Conservation (phyloP, 2,329 filamentous ascomycete genomes). For the Venturia aucupariae region DNA sequence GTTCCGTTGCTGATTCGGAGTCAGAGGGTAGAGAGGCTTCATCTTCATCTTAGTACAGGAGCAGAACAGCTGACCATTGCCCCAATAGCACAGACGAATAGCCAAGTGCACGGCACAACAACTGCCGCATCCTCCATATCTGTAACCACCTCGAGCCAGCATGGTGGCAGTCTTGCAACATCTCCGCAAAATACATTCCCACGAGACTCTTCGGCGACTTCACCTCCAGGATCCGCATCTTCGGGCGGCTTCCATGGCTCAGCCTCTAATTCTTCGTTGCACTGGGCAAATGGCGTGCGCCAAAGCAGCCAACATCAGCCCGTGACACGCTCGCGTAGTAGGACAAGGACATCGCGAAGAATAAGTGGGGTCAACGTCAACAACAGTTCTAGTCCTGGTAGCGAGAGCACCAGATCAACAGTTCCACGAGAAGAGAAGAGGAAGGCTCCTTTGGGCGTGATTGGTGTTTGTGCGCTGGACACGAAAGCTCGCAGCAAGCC, state of each 20-base stretch:
- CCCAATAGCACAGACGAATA: constrained; percentile 22
- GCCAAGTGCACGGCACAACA: constrained; percentile 25
- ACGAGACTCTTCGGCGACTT: neutral
- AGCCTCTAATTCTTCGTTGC: constrained; percentile 2
- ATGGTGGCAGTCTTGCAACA: constrained; percentile 24
- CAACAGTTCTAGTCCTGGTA: constrained; percentile 72
- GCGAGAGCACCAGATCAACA: constrained; percentile 46
- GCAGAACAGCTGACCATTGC: constrained; percentile 15
- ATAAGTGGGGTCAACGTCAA: constrained; percentile 75
- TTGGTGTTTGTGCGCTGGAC: constrained; percentile 92
- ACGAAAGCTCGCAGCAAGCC: constrained; percentile 95
- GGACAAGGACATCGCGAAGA: constrained; percentile 53
- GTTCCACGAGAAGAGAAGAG: constrained; percentile 22
- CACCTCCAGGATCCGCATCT: neutral
- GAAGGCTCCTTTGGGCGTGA: constrained; percentile 48
- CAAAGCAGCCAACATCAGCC: constrained; percentile 1
- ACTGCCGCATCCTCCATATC: constrained; percentile 36
- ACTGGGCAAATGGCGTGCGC: constrained; percentile 6
- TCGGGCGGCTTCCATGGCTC: neutral
- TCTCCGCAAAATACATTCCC: constrained; percentile 23
- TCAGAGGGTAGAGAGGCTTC: constrained; percentile 28
- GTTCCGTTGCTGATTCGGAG: constrained; percentile 37
- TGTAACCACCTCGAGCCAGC: constrained; percentile 37
- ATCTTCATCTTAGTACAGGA: neutral
- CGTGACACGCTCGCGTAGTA: constrained; percentile 28